Conservation (phyloP, 2,329 filamentous ascomycete species). For the Aspergillus bombycis region DNA sequence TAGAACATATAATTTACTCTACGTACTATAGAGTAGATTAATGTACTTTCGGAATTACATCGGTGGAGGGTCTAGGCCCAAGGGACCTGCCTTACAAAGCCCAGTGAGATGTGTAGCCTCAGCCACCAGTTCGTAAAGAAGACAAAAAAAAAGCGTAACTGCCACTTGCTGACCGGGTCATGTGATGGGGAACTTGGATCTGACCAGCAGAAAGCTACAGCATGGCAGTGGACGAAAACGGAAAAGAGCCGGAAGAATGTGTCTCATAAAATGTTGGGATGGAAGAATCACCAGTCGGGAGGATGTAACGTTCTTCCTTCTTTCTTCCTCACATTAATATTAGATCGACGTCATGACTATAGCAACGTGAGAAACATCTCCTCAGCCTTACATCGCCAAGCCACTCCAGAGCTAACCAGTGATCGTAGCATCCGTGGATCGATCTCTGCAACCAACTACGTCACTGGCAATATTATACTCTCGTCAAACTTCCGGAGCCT, state of each 20-base stretch:
- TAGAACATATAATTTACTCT: neutral
- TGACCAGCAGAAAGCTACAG: neutral
- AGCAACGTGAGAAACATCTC: conserved; percentile 11
- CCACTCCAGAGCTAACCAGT: conserved; percentile 11
- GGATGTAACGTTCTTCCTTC: conserved; percentile 11
- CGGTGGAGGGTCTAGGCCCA: neutral
- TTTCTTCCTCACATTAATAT: neutral
- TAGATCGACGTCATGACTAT: conserved; percentile 24
- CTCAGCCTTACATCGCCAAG: conserved; percentile 4
- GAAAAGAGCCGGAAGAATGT: conserved; percentile 6
- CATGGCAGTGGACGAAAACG: conserved; percentile 9
- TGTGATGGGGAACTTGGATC: neutral
- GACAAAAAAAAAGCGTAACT: neutral
- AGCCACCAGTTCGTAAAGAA: neutral
- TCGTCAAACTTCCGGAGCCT: conserved; percentile 29
- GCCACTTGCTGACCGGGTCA: neutral
- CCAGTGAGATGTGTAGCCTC: neutral
- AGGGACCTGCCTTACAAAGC: neutral
- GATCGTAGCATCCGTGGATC: conserved; percentile 23
- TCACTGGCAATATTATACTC: conserved; percentile 27
- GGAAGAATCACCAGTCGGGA: neutral
- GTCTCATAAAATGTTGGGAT: neutral
- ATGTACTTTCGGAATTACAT: neutral
- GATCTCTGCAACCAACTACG: conserved; percentile 34
- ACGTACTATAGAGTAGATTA: neutral